Evolutionary conservation across 768 basidiomycete genomes (phyloP).

Genomic region (Podaxis carcinomalis): DNA sequence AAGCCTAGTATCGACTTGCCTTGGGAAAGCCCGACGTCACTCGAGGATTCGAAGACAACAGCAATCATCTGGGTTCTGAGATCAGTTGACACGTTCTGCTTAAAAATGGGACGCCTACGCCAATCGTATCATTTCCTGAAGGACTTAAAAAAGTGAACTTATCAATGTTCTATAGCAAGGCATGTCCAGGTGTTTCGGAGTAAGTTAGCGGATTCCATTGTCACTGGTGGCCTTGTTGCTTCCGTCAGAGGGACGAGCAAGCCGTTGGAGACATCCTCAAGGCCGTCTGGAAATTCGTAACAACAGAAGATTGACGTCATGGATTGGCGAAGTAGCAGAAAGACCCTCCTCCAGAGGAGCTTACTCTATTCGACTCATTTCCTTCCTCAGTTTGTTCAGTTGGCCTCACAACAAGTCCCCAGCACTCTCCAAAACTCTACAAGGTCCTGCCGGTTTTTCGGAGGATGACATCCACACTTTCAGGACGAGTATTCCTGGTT

Average conservation of each 20-base stretch:
- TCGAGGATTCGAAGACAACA: slow-evolving; percentile 53
- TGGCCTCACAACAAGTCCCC: too few species aligned
- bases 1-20: slow-evolving; percentile 52
- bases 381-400: too few species aligned
- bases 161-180: slow-evolving; percentile 31
- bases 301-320: too few species aligned
- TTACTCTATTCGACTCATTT: too few species aligned
- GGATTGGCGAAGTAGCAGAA: too few species aligned
- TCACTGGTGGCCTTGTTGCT: slow-evolving; percentile 37
- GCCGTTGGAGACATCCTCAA: too few species aligned
- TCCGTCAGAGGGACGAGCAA: slow-evolving; percentile 50
- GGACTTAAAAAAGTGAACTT: background rate
- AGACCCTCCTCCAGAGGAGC: too few species aligned
- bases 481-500: too few species aligned
- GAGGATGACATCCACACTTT: too few species aligned
- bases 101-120: slow-evolving; percentile 28
- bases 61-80: slow-evolving; percentile 44
- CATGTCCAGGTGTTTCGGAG: slow-evolving; percentile 57
- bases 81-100: background rate
- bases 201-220: slow-evolving; percentile 55
- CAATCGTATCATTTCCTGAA: background rate
- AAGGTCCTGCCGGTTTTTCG: too few species aligned
- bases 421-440: too few species aligned
- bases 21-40: slow-evolving; percentile 49
- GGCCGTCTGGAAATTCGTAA: too few species aligned